Percentiles rank a stretch among this genome's conserved stretches.
Conservation (phyloP, 306 rosid species). For the Sphenostylis stenocarpa region DNA sequence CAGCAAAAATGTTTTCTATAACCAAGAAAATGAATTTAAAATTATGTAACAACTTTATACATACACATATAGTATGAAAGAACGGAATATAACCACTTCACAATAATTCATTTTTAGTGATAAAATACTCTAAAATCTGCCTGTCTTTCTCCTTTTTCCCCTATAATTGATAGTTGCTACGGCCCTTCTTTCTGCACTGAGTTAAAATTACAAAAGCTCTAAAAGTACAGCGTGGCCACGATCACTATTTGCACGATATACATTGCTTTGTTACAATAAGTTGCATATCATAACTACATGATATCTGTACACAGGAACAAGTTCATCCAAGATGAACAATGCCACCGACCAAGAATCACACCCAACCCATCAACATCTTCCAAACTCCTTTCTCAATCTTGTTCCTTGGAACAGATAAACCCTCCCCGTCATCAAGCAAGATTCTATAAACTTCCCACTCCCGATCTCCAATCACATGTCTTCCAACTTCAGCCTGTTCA, state of each 20-base stretch:
- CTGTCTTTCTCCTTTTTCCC: not conserved
- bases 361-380: constrained; percentile 99
- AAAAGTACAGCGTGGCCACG: constrained; percentile 16
- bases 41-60: not conserved
- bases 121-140: not conserved
- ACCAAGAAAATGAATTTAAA: no score
- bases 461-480: constrained; percentile 69
- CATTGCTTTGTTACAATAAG: constrained; percentile 29
- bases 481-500: constrained; percentile 85
- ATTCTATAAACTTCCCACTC: constrained; percentile 93
- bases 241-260: constrained; percentile 2
- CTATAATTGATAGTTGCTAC: constrained; percentile 10
- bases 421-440: constrained; percentile 89
- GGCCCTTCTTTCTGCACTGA: constrained; percentile 31
- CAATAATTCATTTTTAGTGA: constrained; percentile 35
- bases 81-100: constrained; percentile 27
- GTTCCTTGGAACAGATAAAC: constrained; percentile 47
- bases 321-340: constrained; percentile 13
- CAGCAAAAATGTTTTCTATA: no score
- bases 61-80: not conserved
- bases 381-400: constrained; percentile 74
- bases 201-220: constrained; percentile 26
- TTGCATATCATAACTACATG: not conserved
- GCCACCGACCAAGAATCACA: constrained; percentile 38
- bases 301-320: constrained; percentile 33